Evolutionary conservation across 495 filamentous ascomycete genomes (phyloP).

Genomic region (Aspergillus saccharolyticus): DNA sequence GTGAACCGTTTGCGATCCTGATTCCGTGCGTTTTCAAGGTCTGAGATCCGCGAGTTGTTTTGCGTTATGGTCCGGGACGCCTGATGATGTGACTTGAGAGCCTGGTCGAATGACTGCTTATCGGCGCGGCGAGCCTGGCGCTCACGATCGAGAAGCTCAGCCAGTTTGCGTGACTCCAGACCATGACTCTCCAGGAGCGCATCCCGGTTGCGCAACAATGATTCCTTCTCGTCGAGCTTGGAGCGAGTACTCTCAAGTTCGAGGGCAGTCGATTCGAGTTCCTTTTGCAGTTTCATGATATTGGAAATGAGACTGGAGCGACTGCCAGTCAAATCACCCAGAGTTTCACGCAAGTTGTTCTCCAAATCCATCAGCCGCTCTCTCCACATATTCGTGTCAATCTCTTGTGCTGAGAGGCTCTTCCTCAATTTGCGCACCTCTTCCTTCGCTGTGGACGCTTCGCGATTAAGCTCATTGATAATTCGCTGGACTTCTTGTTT

Average conservation of each 20-base stretch:
- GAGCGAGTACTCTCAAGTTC: constrained; percentile 74
- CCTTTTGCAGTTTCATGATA: constrained; percentile 79
- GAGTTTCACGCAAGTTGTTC: constrained; percentile 74
- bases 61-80: constrained; percentile 75
- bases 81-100: constrained; percentile 79
- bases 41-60: constrained; percentile 75
- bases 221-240: constrained; percentile 79
- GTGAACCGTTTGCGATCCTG: constrained; percentile 70
- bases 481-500: constrained; percentile 81
- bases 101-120: constrained; percentile 78
- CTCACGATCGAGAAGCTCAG: constrained; percentile 88
- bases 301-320: constrained; percentile 79
- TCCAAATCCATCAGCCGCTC: constrained; percentile 86
- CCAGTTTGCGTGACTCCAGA: constrained; percentile 77
- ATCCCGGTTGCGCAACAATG: constrained; percentile 85
- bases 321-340: constrained; percentile 84
- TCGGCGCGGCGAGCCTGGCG: constrained; percentile 76
- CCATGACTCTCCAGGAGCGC: constrained; percentile 82
- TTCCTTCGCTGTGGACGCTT: constrained; percentile 76
- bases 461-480: constrained; percentile 78
- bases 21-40: constrained; percentile 70
- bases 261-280: constrained; percentile 74
- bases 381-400: constrained; percentile 84
- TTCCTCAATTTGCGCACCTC: constrained; percentile 77
- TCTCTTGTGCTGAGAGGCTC: constrained; percentile 73